Conservation (phyloP, 192 early-diverging fungal genomes). For the Gigaspora rosea region DNA sequence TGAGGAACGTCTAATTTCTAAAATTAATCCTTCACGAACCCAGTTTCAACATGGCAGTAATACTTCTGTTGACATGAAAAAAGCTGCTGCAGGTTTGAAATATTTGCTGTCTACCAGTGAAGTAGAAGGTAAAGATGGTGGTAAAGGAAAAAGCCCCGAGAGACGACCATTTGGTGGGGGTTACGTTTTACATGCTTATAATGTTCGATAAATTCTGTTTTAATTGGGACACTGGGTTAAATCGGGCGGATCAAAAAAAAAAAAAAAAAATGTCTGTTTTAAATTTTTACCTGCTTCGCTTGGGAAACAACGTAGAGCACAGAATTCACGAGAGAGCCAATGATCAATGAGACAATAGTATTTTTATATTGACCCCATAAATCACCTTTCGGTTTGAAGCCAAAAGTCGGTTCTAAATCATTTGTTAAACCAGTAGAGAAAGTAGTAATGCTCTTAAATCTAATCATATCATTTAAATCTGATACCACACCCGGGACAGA, state of each 20-base stretch:
- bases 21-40: conserved; percentile 25
- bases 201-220: conserved; percentile 22
- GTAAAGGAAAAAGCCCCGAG: conserved; percentile 32
- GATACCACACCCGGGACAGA: no score
- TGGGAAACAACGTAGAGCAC: no score
- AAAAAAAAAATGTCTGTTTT: not conserved
- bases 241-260: not conserved
- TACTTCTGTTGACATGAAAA: conserved; percentile 32
- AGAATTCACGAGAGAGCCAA: no score
- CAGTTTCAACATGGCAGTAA: not conserved
- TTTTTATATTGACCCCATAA: no score
- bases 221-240: not conserved
- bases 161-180: conserved; percentile 23
- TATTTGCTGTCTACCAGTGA: conserved; percentile 46
- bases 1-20: conserved; percentile 43
- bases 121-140: conserved; percentile 27
- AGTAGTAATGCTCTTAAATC: no score
- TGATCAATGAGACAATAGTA: no score
- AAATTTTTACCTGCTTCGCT: no score
- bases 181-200: conserved; percentile 28
- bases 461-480: no score
- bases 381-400: no score
- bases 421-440: no score
- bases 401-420: no score
- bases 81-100: conserved; percentile 46